phyloP scores from a whole-genome alignment of 2,329 filamentous ascomycete species.

The Cercospora citrullina region DNA sequence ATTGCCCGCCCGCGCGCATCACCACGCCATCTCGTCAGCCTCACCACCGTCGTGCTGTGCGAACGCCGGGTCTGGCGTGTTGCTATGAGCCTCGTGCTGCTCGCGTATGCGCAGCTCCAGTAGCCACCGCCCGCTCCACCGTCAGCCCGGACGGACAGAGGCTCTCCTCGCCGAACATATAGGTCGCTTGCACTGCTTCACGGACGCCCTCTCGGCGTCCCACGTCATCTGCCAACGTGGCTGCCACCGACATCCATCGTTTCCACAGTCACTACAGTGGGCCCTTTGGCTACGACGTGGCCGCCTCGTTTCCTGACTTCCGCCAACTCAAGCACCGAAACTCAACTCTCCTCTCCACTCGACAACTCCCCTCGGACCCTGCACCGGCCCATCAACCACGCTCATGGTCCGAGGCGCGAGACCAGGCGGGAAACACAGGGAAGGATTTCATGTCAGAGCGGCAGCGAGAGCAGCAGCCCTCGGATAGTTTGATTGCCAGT shows the following conservation, averaged over 20 bases:
- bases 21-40: conserved; percentile 11
- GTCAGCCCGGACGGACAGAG: conserved; percentile 6
- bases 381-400: conserved; percentile 27
- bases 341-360: conserved; percentile 16
- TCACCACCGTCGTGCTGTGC: background rate
- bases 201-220: conserved; percentile 27
- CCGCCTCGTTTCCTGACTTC: conserved; percentile 17
- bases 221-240: conserved; percentile 35
- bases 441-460: conserved; percentile 41
- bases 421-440: conserved; percentile 30
- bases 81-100: conserved; percentile 14
- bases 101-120: conserved; percentile 15
- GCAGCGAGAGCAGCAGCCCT: conserved; percentile 28
- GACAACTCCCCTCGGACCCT: conserved; percentile 20
- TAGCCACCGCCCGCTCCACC: conserved; percentile 2
- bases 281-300: conserved; percentile 19
- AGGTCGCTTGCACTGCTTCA: background rate
- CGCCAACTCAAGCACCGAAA: conserved; percentile 15
- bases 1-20: conserved; percentile 10
- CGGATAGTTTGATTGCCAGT: conserved; percentile 27
- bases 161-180: conserved; percentile 6
- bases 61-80: background rate
- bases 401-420: conserved; percentile 37
- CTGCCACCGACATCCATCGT: conserved; percentile 33
- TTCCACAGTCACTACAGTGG: conserved; percentile 30